Evolutionary conservation across 495 filamentous ascomycete species (phyloP), one percentile per base, ranked within the genome.

Genomic region (Penicillium bialowiezense): DNA sequence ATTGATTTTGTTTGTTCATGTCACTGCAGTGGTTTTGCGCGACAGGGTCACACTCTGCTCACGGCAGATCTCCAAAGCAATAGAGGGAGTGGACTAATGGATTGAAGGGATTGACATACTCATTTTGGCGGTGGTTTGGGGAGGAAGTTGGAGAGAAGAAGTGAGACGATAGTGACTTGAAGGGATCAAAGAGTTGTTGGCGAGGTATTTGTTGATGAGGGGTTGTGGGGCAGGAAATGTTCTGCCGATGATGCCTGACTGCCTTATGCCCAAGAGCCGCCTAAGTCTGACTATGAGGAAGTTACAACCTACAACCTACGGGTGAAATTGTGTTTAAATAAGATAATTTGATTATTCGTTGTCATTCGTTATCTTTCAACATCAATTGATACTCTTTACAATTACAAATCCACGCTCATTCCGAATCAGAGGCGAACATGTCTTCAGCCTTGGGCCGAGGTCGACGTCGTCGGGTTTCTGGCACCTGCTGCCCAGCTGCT

Each of bases 381-480:
- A 32, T n/a, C n/a, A n/a, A n/a, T n/a, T n/a, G n/a, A n/a, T 48
- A 48, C 14, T 38, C 34, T 17, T 42, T 54, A 50, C 56, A 51
- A 54, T 55, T 60, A 39, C 50, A 29, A n/a, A 43, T 29, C 31
- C 36, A 29, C 43, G 14, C 23, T 72, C 48, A 72, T 37, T 77
- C 74, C n/a, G 65, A 67, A 35, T 80, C 76, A 1, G 78, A 83
- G 13, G 88, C 91, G 80, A 96, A 97, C 90, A 97, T 95, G 61
- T 97, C 91, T 59, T 90, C 89, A 3, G 91, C 91, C 53, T 83
- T 89, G 63, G 90, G 88, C 40, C 91, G 81, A 54, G 79, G 81
- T 56, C 72, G 75, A 52, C 71, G 69, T 40, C 67, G 56, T 37
- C 61, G 54, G 28, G 59, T 50, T 38, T 49, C 50, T 9, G 55